Evolutionary conservation across 257 asterid genomes (phyloP), one percentile per base, ranked within the genome.

Genomic region (Lycium barbarum): DNA sequence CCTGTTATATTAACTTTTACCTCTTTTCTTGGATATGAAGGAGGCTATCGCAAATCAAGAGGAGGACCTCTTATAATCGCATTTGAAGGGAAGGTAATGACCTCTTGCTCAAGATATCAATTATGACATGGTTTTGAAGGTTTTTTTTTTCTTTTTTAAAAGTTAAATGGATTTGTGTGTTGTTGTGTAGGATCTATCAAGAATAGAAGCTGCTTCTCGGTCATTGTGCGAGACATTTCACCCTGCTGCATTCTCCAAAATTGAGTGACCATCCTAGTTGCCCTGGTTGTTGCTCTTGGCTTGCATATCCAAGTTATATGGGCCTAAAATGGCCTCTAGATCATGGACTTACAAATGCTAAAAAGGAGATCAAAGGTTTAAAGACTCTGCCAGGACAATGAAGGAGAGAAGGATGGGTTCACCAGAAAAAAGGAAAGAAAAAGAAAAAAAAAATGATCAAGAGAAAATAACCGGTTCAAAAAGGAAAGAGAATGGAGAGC

Each of bases 1-100:
- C 33, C 26, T 10, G 54, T 59, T 61, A 26, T 83, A 47, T 59
- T 47, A 68, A 7, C 45, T 70, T 26, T 57, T 55, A 15, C 49
- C 43, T 11, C 62, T 83, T 86, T 61, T 78, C 85, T 66, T 88
- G 84, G 49, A 82, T 55, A 45, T 86, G 63, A 80, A 94, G 98
- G 97, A 58, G 93, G 91, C 43, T 90, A 90, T 85, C 97, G 98
- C 3, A 76, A 84, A 84, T 89, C 94, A 63, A 95, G 97, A 88
- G 90, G 90, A 40, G 96, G 95, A 22, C 91, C 92, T 45, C 88
- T 95, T 68, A 47, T 94, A 80, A 84, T 94, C 58, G 89, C 89
- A 84, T 87, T 93, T 4, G 87, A 88, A 86, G 98, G 97, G 74
- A 94, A 93, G 95, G 97, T 93, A 88, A 83, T 73, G 55, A 58